Base-by-base conservation (phyloP, 23 red algal genomes). In the Agarophyton chilense region DNA sequence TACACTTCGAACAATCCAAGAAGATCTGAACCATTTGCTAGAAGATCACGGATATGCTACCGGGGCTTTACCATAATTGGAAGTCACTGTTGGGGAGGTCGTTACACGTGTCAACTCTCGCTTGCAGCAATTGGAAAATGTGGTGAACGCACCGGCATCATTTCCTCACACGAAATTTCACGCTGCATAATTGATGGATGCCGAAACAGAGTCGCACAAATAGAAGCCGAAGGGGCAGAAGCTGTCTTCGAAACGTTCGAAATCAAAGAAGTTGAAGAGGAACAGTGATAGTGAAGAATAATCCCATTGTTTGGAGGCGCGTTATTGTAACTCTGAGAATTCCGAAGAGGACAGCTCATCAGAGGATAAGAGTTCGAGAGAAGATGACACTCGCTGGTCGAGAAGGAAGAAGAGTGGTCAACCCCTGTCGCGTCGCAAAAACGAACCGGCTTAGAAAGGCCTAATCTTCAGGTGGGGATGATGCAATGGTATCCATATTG, bases 21-120 rank as follows among this genome's bases (percentile, higher is more conserved):
- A 78, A 53, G 73, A 53, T 44, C 14, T 78, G 4, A 78, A 78
- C 17, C 18, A n/a, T 26, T 1, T 78, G 17, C 9, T 78, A 25
- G 73, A 78, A 78, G 73, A 38, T 5, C 73, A 54, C 9, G 22
- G 73, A 52, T 39, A 73, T 26, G 73, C 31, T 32, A 54, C 51
- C 0, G 38, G 19, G 25, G 73, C 73, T n/a, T n/a, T n/a, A n/a
- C n/a, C n/a, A n/a, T n/a, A n/a, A n/a, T n/a, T n/a, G n/a, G n/a
- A n/a, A n/a, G n/a, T n/a, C n/a, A n/a, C n/a, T n/a, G n/a, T n/a
- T n/a, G n/a, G n/a, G n/a, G n/a, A n/a, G n/a, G n/a, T n/a, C n/a
- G 33, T 11, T 44, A 41, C 28, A n/a, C 73, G 25, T 7, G n/a
- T n/a, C n/a, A n/a, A n/a, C n/a, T n/a, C n/a, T n/a, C n/a, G n/a